A percentile compares a stretch with the other conserved stretches of the same genome.
Conservation (phyloP, 257 asterid genomes). For the Solanum pimpinellifolium region DNA sequence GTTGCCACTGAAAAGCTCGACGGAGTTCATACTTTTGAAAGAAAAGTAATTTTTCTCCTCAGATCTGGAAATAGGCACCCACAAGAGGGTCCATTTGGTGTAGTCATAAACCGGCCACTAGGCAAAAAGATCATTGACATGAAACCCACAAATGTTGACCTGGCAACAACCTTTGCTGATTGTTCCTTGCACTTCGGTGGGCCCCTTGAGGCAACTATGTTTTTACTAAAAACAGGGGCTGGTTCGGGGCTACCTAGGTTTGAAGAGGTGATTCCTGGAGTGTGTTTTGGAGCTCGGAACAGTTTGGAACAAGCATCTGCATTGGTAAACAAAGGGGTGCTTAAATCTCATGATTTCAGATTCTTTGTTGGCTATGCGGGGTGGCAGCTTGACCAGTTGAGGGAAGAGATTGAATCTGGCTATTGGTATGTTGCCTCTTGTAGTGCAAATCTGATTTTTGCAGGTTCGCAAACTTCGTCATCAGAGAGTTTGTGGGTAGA, state of each 20-base stretch:
- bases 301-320: constrained; percentile 64
- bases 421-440: constrained; percentile 92
- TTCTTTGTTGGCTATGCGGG: constrained; percentile 92
- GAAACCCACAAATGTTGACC: constrained; percentile 59
- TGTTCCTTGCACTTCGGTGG: constrained; percentile 89
- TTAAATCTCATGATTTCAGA: constrained; percentile 65
- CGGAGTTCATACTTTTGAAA: constrained; percentile 73
- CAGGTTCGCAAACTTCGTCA: constrained; percentile 33
- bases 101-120: constrained; percentile 75
- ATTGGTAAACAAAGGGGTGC: constrained; percentile 56
- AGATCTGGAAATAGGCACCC: constrained; percentile 81
- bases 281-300: constrained; percentile 76
- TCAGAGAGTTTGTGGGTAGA: constrained; percentile 80
- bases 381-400: constrained; percentile 85
- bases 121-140: constrained; percentile 71
- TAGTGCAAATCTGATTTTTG: constrained; percentile 61
- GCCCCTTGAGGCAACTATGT: constrained; percentile 91
- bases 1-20: constrained; percentile 92
- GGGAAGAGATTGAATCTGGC: constrained; percentile 63
- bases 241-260: constrained; percentile 34
- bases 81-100: constrained; percentile 85
- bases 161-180: constrained; percentile 73
- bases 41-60: constrained; percentile 82
- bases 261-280: constrained; percentile 67
- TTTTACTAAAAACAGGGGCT: constrained; percentile 51